phyloP scores from a whole-genome alignment of 2,329 filamentous ascomycete genomes.

The Phyllosticta citribraziliensis region DNA sequence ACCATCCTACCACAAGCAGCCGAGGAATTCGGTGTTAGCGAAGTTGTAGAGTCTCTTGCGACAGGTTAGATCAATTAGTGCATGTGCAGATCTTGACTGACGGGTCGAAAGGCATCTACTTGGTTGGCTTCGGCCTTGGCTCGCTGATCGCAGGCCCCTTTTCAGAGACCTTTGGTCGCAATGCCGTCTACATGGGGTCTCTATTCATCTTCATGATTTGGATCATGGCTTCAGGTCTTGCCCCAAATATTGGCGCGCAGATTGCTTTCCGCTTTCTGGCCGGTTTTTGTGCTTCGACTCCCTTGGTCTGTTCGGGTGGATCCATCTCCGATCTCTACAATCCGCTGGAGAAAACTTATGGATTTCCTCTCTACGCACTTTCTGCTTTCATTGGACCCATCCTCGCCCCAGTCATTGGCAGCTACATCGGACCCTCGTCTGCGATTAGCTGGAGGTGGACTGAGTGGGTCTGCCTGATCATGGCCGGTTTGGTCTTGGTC shows the following conservation, averaged over 20 bases:
- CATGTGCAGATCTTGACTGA: constrained; percentile 11
- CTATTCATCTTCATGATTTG: constrained; percentile 40
- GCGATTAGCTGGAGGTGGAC: constrained; percentile 28
- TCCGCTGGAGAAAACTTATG: constrained; percentile 38
- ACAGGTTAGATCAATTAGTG: constrained; percentile 25
- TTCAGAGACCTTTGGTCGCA: constrained; percentile 17
- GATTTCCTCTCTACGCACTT: constrained; percentile 42
- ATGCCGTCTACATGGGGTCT: constrained; percentile 39
- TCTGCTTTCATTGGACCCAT: constrained; percentile 32
- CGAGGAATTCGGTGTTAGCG: constrained; percentile 38
- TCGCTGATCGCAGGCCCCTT: constrained; percentile 38
- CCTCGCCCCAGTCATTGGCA: constrained; percentile 24
- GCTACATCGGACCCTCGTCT: constrained; percentile 26
- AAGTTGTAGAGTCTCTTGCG: constrained; percentile 42
- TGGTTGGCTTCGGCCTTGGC: constrained; percentile 36
- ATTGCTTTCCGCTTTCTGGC: constrained; percentile 42
- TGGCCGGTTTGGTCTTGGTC: constrained; percentile 20
- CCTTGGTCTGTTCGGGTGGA: constrained; percentile 37
- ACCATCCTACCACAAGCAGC: constrained; percentile 38
- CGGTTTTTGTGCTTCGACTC: constrained; percentile 38
- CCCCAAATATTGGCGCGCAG: constrained; percentile 38
- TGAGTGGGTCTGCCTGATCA: constrained; percentile 28
- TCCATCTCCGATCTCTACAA: constrained; percentile 39
- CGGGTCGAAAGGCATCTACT: constrained; percentile 16
- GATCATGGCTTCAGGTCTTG: constrained; percentile 37